Percentiles rank a stretch among this genome's conserved stretches.
phyloP scores from a whole-genome alignment of 2,329 filamentous ascomycete species.

The Nemania sp. region DNA sequence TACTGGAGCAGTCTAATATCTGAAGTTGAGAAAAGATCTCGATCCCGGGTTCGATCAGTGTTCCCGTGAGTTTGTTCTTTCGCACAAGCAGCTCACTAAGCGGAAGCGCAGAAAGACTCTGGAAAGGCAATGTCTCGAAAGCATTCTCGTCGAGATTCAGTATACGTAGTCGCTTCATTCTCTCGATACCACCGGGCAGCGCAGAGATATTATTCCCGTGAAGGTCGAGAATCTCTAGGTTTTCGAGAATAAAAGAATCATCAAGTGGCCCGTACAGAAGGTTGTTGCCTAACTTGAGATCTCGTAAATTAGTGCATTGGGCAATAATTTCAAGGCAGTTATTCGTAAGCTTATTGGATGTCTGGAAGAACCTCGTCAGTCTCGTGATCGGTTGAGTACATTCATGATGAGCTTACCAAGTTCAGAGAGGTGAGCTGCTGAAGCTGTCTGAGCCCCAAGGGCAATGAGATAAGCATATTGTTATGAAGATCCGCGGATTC shows the following conservation, averaged over 20 bases:
- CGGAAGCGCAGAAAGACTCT: slow-evolving; percentile 67
- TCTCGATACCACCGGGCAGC: slow-evolving; percentile 69
- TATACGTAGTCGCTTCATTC: slow-evolving; percentile 70
- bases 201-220: slow-evolving; percentile 77
- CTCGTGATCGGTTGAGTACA: background rate
- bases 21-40: slow-evolving; percentile 68
- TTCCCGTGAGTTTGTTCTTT: slow-evolving; percentile 78
- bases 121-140: slow-evolving; percentile 72
- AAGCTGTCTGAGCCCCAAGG: slow-evolving; percentile 75
- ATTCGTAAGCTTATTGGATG: slow-evolving; percentile 79
- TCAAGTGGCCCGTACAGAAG: slow-evolving; percentile 70
- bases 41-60: slow-evolving; percentile 68
- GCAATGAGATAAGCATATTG: slow-evolving; percentile 74
- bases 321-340: slow-evolving; percentile 72
- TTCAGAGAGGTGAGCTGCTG: slow-evolving; percentile 80
- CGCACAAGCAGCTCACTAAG: slow-evolving; percentile 74
- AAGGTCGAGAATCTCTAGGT: slow-evolving; percentile 80
- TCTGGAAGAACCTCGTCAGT: slow-evolving; percentile 53
- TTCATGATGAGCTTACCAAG: slow-evolving; percentile 57
- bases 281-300: slow-evolving; percentile 83
- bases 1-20: slow-evolving; percentile 76
- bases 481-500: slow-evolving; percentile 86
- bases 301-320: slow-evolving; percentile 72
- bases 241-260: slow-evolving; percentile 64
- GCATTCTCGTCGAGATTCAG: slow-evolving; percentile 82